A percentile compares a stretch with the other conserved stretches of the same genome.
These are phyloP conservation scores for Cymbopogon citratus DNA, from an alignment of 176 grass and related monocot genomes.

Conservation along the genomic window DNA sequence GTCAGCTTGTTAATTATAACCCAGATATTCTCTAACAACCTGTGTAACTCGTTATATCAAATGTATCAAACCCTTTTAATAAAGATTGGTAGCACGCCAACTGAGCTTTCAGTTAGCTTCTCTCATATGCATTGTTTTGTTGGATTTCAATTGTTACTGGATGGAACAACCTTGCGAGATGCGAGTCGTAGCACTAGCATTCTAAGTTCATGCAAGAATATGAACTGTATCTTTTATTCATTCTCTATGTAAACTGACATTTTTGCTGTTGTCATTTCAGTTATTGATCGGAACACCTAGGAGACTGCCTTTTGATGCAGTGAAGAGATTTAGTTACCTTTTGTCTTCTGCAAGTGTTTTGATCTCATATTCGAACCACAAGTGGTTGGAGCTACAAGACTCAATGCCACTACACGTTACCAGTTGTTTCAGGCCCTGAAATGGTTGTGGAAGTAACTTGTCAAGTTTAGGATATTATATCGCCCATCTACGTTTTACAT, in stretches of 20 bases:
- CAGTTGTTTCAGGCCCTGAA: background rate
- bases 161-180: background rate
- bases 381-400: background rate
- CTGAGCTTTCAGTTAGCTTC: background rate
- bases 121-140: background rate
- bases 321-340: background rate
- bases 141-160: background rate
- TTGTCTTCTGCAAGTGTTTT: background rate
- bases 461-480: background rate
- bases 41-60: background rate
- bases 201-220: background rate
- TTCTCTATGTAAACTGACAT: background rate
- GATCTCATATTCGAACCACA: background rate
- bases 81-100: background rate
- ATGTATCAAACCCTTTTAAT: background rate
- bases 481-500: background rate
- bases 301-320: background rate
- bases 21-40: background rate
- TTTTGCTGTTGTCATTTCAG: background rate
- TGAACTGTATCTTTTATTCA: background rate
- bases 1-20: background rate
- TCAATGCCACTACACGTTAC: background rate
- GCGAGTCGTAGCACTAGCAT: background rate
- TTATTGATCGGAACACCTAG: background rate
- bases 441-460: background rate